phyloP scores from a whole-genome alignment of 1,284 basidiomycete species.

The Butyriboletus pseudospeciosus region DNA sequence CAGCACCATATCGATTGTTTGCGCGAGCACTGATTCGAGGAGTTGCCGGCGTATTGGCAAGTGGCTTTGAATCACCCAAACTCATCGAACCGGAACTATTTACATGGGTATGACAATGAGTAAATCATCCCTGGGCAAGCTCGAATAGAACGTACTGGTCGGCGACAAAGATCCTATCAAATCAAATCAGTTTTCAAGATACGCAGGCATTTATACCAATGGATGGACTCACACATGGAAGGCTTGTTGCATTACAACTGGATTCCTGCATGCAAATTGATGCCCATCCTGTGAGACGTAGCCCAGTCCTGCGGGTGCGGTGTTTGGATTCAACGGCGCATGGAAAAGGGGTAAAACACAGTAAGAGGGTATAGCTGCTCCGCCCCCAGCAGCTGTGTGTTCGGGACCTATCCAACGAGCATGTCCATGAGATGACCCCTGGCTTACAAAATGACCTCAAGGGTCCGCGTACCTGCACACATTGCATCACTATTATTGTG shows the following conservation, averaged over 20 bases:
- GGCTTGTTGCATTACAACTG: conserved; percentile 41
- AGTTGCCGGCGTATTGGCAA: conserved; percentile 44
- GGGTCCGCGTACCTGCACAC: conserved; percentile 33
- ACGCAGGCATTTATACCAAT: background rate
- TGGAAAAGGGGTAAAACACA: conserved; percentile 57
- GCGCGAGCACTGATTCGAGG: conserved; percentile 33
- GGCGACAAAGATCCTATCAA: conserved; percentile 26
- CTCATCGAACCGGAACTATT: conserved; percentile 55
- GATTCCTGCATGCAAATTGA: conserved; percentile 53
- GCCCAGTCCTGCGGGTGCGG: conserved; percentile 34
- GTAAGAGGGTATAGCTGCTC: conserved; percentile 48
- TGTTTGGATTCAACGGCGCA: conserved; percentile 32
- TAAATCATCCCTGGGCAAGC: background rate
- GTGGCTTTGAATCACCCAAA: conserved; percentile 39
- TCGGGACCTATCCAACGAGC: conserved; percentile 36
- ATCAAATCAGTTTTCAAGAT: background rate
- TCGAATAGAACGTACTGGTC: conserved; percentile 16
- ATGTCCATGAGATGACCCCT: background rate
- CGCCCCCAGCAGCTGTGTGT: conserved; percentile 40
- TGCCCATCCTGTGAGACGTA: conserved; percentile 51
- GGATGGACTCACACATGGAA: conserved; percentile 22
- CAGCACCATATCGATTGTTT: conserved; percentile 56
- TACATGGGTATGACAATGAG: background rate
- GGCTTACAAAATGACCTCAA: background rate
- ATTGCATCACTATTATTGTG: conserved; percentile 44